A percentile compares a stretch with the other conserved stretches of the same genome.
These are phyloP conservation scores for Fusarium algeriense DNA, from an alignment of 2,329 filamentous ascomycete species.

Conservation along the genomic window DNA sequence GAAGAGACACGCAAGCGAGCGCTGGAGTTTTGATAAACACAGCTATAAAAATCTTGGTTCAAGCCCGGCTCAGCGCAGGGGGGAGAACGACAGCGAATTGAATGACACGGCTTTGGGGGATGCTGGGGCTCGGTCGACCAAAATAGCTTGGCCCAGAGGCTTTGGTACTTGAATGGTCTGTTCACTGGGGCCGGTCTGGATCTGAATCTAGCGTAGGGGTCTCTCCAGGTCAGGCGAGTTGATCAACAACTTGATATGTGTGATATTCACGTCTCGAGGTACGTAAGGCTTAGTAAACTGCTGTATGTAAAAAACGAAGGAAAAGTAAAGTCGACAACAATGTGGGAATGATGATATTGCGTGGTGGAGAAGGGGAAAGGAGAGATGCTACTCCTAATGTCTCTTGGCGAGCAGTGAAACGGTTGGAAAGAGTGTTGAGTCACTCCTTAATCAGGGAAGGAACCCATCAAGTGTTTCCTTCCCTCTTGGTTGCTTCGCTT, in stretches of 20 bases:
- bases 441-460: constrained; percentile 2
- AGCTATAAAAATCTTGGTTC: constrained; percentile 19
- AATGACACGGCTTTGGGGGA: constrained; percentile 41
- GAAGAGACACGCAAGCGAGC: constrained; percentile 30
- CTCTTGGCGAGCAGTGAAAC: not conserved
- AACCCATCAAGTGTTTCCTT: constrained; percentile 10
- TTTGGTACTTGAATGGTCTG: constrained; percentile 41
- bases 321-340: not conserved
- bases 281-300: constrained; percentile 29
- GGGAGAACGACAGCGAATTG: constrained; percentile 33
- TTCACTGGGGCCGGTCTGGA: constrained; percentile 43
- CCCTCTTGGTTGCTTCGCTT: constrained; percentile 17
- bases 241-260: constrained; percentile 30
- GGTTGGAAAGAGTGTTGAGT: not conserved
- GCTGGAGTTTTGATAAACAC: constrained; percentile 20
- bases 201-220: constrained; percentile 43
- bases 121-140: constrained; percentile 43
- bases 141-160: constrained; percentile 40
- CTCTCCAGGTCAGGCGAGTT: constrained; percentile 33
- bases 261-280: constrained; percentile 21
- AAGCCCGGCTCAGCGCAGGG: constrained; percentile 3
- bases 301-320: constrained; percentile 13
- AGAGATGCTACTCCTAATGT: constrained; percentile 18
- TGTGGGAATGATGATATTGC: constrained; percentile 14
- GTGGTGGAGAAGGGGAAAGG: constrained; percentile 7